Evolutionary conservation across 148 eudicot genomes (phyloP).

Genomic region (Rhododendron vialii): DNA sequence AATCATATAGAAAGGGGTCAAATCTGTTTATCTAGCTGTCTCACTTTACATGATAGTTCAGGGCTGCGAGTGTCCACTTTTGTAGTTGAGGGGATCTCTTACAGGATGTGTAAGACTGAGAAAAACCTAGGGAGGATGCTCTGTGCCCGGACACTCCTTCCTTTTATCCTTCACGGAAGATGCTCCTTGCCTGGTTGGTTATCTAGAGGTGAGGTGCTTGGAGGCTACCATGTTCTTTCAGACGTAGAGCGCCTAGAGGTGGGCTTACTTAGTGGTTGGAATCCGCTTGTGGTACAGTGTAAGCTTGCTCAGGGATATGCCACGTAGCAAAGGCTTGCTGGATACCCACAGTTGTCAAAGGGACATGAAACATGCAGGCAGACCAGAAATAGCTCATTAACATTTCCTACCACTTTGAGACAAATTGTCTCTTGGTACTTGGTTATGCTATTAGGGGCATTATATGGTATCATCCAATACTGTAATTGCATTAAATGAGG

Average conservation of each 20-base stretch:
- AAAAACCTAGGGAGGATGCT: not conserved
- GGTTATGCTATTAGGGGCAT: not conserved
- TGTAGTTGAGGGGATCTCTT: not conserved
- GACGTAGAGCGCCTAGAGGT: not conserved
- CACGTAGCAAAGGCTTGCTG: not conserved
- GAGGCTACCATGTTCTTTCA: not conserved
- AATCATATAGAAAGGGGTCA: not conserved
- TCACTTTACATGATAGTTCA: not conserved
- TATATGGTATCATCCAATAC: not conserved
- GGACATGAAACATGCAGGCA: not conserved
- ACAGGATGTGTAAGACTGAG: not conserved
- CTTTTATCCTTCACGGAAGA: not conserved
- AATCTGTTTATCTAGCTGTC: not conserved
- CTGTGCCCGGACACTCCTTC: not conserved
- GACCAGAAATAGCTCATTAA: not conserved
- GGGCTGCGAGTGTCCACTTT: not conserved
- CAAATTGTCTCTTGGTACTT: not conserved
- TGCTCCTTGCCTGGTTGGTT: not conserved
- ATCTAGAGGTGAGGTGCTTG: not conserved
- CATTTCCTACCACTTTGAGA: not conserved
- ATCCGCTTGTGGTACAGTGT: not conserved
- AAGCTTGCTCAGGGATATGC: not conserved
- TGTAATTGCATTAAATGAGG: not conserved
- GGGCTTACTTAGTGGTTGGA: not conserved
- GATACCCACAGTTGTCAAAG: not conserved